Conservation (phyloP, 2,329 filamentous ascomycete genomes). For the Onygena corvina region DNA sequence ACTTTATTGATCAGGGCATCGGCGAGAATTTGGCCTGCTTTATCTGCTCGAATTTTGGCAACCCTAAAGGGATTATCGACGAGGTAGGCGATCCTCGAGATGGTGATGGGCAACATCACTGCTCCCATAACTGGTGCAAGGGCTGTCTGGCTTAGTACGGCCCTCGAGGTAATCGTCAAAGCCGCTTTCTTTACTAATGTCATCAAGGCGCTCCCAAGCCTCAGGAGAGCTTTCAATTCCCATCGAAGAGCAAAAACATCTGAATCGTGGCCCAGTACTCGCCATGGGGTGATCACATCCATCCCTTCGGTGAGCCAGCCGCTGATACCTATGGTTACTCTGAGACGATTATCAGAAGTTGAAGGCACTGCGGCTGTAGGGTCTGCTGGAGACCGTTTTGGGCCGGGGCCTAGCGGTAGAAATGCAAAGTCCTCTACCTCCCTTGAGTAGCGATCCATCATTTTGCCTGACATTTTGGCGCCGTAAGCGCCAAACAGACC, state of each 20-base stretch:
- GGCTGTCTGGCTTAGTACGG: constrained; percentile 62
- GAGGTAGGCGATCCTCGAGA: constrained; percentile 54
- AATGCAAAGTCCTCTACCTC: constrained; percentile 86
- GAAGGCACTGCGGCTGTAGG: constrained; percentile 23
- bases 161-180: constrained; percentile 61
- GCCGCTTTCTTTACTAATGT: constrained; percentile 66
- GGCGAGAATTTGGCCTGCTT: constrained; percentile 66
- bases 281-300: constrained; percentile 68
- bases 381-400: background rate
- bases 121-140: constrained; percentile 53
- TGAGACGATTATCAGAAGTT: constrained; percentile 52
- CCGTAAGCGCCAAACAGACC: constrained; percentile 87
- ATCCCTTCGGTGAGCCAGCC: constrained; percentile 67
- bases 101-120: constrained; percentile 56
- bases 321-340: constrained; percentile 69
- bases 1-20: constrained; percentile 71
- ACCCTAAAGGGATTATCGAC: constrained; percentile 75
- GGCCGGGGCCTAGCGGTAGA: constrained; percentile 46
- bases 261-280: constrained; percentile 55
- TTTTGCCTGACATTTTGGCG: constrained; percentile 66
- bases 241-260: constrained; percentile 77
- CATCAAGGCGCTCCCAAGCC: constrained; percentile 65
- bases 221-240: constrained; percentile 66
- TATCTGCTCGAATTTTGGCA: constrained; percentile 63
- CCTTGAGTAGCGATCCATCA: constrained; percentile 76